Evolutionary conservation across 2,329 filamentous ascomycete species (phyloP), one percentile per base, ranked within the genome.

Genomic region (Cercospora janseana): DNA sequence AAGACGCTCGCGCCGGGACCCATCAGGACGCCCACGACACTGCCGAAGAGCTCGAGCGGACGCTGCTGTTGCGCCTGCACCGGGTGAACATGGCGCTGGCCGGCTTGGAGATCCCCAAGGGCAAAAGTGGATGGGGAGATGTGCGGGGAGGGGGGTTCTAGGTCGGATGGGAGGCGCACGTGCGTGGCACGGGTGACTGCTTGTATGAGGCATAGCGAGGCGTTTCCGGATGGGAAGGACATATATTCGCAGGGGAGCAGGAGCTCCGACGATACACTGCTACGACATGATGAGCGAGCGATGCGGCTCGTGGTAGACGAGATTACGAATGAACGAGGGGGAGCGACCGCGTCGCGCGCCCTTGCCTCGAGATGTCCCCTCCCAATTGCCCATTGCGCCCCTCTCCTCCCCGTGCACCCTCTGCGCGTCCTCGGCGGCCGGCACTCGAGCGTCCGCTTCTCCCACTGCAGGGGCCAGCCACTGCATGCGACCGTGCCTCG

Each of bases 31-130:
- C 86, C 0, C 73, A 95, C 16, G 74, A 81, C 15, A 82, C 83
- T 51, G 81, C 89, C 2, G 79, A 79, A 47, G 77, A 79, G 21
- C 93, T 93, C 62, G 84, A 91, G 63, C 79, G 80, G 42, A 85
- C 88, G 55, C 82, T 91, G 4, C 78, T 87, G 45, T 78, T 94
- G 59, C 82, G 88, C 34, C 76, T 97, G 45, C 77, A 91, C 45
- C 82, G 86, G 38, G 83, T 95, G 63, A 89, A 86, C 59, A 80
- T 95, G 52, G 69, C 84, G 4, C 80, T 84, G 21, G 86, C 88
- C 0, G 86, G 88, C 6, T 74, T 96, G 21, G 88, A 94, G 49
- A 57, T 69, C 10, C 52, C 51, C 9, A 57, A 57, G 50, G 6
- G 26, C 2, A 59, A 58, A 49, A 27, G 34, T 13, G 18, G 9